Percentiles rank a stretch among this genome's conserved stretches.
Conservation (phyloP, 1,284 basidiomycete species). For the Somion occarium region DNA sequence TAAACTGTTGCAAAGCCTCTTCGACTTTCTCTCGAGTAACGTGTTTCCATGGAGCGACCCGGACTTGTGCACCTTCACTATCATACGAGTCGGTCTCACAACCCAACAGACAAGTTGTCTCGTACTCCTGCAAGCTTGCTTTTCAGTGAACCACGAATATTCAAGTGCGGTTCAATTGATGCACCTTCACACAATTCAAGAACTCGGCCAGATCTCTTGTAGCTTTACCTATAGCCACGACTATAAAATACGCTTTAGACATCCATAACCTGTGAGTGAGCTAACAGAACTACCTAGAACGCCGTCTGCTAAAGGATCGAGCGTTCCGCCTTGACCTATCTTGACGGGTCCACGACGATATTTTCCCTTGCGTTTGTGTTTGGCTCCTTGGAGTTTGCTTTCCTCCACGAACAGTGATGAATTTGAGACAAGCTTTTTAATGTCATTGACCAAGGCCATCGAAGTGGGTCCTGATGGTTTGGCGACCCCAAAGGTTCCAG, state of each 20-base stretch:
- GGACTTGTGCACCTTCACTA: constrained; percentile 76
- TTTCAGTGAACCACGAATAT: constrained; percentile 12
- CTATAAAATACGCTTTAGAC: constrained; percentile 35
- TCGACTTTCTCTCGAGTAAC: constrained; percentile 80
- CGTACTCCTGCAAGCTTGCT: constrained; percentile 69
- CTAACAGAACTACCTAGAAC: constrained; percentile 57
- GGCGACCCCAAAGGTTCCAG: constrained; percentile 76
- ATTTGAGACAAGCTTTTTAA: constrained; percentile 76
- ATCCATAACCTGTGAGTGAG: not conserved
- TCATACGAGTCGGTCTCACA: constrained; percentile 96
- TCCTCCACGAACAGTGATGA: constrained; percentile 79
- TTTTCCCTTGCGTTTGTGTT: constrained; percentile 26
- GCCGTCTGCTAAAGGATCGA: constrained; percentile 96
- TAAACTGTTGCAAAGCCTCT: constrained; percentile 68
- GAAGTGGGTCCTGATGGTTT: constrained; percentile 89
- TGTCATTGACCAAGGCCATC: constrained; percentile 85
- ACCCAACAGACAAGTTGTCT: constrained; percentile 87
- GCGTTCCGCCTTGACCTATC: constrained; percentile 89
- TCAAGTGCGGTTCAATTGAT: constrained; percentile 8
- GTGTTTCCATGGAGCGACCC: constrained; percentile 77
- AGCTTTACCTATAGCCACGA: constrained; percentile 86
- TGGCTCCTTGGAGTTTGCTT: constrained; percentile 44
- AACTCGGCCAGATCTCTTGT: constrained; percentile 89
- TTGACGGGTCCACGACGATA: constrained; percentile 48
- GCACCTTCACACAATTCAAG: constrained; percentile 88